phyloP scores from a whole-genome alignment of 495 filamentous ascomycete genomes.

The Neurospora hispaniola region DNA sequence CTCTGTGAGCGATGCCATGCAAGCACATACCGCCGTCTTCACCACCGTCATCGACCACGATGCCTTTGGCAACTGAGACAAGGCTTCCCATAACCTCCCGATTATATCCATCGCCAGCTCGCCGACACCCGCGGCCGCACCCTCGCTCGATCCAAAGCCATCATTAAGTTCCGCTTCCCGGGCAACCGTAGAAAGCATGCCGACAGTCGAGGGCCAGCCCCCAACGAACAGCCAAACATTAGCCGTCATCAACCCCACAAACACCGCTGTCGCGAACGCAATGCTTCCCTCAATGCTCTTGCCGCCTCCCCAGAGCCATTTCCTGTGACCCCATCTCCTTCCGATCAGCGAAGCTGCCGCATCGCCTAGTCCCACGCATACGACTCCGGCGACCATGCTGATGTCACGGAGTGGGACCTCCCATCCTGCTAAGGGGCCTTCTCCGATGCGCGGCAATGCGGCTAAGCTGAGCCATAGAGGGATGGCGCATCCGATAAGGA shows the following conservation, averaged over 20 bases:
- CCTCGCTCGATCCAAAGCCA: neutral
- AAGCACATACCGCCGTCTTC: conserved; percentile 60
- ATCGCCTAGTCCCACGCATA: conserved; percentile 93
- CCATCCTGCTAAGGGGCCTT: conserved; percentile 56
- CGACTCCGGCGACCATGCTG: conserved; percentile 78
- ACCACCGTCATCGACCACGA: conserved; percentile 34
- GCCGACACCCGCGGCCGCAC: conserved; percentile 3
- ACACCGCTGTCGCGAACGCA: conserved; percentile 76
- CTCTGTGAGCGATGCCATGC: conserved; percentile 81
- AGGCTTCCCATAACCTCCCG: neutral
- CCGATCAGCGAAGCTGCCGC: conserved; percentile 90
- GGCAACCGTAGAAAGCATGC: neutral
- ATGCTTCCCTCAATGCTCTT: conserved; percentile 88
- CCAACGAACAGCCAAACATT: conserved; percentile 66
- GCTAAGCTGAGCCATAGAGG: conserved; percentile 84
- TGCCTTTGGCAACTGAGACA: neutral
- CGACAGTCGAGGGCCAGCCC: conserved; percentile 44
- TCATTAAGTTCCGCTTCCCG: conserved; percentile 15
- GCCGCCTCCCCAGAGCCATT: conserved; percentile 95
- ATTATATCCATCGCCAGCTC: conserved; percentile 6
- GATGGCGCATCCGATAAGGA: conserved; percentile 91
- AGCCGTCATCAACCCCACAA: conserved; percentile 57
- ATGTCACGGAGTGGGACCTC: conserved; percentile 58
- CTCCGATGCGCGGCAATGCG: conserved; percentile 44
- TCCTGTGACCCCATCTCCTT: conserved; percentile 69